These are phyloP conservation scores for Candida ipomoeae DNA, from an alignment of 805 yeast species.

Conservation along the genomic window DNA sequence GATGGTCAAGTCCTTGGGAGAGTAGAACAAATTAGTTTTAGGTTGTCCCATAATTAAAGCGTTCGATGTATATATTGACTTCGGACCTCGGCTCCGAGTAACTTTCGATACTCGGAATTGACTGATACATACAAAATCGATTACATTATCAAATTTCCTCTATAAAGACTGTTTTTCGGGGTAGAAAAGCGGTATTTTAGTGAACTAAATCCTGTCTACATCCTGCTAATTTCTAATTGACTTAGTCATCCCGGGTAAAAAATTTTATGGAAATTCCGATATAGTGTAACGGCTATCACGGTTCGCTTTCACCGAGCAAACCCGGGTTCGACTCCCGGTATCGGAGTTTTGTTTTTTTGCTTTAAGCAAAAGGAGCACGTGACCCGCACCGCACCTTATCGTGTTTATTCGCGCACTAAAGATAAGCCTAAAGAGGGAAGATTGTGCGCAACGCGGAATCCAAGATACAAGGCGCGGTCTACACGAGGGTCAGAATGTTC, in stretches of 20 bases:
- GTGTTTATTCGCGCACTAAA: neutral
- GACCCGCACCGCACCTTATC: neutral
- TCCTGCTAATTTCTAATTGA: no score
- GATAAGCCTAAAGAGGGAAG: neutral
- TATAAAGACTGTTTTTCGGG: neutral
- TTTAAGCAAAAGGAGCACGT: neutral
- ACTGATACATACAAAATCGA: no score
- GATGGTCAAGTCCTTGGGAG: no score
- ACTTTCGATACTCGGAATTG: no score
- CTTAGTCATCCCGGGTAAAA: neutral
- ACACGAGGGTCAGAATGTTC: neutral
- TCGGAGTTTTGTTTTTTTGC: slow-evolving; percentile 44
- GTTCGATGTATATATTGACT: no score
- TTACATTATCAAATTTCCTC: no score
- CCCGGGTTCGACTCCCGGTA: slow-evolving; percentile 88
- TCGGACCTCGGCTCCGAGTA: no score
- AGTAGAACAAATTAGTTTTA: no score
- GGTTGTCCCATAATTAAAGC: no score
- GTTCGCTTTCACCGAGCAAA: slow-evolving; percentile 82
- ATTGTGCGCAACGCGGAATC: neutral
- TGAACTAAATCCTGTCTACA: neutral
- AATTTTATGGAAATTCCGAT: slow-evolving; percentile 42
- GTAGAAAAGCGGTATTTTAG: no score
- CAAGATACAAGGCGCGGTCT: neutral
- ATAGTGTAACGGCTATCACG: slow-evolving; percentile 82